Evolutionary conservation across 129 eudicot species (phyloP).

Genomic region (Flaveria trinervia): DNA sequence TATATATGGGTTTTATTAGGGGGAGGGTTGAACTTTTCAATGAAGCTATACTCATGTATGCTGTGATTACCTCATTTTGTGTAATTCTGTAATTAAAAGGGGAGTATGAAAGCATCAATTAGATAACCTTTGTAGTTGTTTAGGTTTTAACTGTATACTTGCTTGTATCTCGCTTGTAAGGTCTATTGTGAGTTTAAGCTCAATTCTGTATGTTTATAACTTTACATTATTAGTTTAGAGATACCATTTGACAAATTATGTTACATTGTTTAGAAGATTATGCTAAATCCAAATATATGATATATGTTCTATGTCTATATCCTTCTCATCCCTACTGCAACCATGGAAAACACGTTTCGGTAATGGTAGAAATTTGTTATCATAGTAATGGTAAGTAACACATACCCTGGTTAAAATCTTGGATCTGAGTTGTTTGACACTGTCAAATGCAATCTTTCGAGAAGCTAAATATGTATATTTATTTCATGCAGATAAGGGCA

Average conservation of each 20-base stretch:
- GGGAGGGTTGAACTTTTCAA: no score
- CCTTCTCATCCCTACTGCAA: no score
- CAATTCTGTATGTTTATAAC: background rate
- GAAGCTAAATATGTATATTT: background rate
- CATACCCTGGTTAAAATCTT: no score
- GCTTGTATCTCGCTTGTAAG: background rate
- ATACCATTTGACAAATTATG: background rate
- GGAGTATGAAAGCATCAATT: background rate
- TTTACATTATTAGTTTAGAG: background rate
- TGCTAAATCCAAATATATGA: no score
- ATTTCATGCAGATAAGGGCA: slow-evolving; percentile 30
- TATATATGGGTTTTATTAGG: background rate
- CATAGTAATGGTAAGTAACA: no score
- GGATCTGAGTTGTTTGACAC: no score
- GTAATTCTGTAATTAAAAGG: background rate
- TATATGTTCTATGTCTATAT: no score
- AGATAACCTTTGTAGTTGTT: background rate
- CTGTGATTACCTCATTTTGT: no score
- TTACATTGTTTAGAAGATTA: background rate
- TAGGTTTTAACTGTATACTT: background rate
- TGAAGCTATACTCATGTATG: background rate
- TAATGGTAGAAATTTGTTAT: no score
- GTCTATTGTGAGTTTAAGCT: background rate
- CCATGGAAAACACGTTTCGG: no score
- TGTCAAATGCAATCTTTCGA: background rate